Evolutionary conservation across 306 rosid species (phyloP).

Genomic region (Quercus robur): DNA sequence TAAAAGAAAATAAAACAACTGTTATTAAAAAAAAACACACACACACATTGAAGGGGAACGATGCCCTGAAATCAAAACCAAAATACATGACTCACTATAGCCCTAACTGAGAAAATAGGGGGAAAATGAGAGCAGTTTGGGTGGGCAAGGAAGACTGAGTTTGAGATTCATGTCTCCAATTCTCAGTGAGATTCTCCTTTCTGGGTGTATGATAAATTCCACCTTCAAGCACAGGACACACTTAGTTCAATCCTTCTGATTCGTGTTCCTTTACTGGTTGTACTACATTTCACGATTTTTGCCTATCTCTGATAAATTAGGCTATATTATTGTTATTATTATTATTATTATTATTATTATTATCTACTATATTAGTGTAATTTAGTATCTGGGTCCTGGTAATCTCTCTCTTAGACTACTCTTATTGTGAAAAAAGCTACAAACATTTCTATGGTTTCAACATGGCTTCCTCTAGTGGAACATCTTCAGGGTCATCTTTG

Average conservation of each 20-base stretch:
- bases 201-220: constrained; percentile 76
- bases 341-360: not conserved
- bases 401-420: not conserved
- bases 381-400: not conserved
- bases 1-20: too few species aligned
- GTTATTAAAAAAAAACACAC: too few species aligned
- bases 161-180: constrained; percentile 86
- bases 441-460: too few species aligned
- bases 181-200: constrained; percentile 87
- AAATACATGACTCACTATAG: too few species aligned
- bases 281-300: constrained; percentile 63
- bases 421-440: not conserved
- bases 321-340: not conserved
- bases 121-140: too few species aligned
- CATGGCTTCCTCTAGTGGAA: constrained; percentile 66
- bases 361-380: not conserved
- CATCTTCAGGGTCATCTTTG: constrained; percentile 40
- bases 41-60: too few species aligned
- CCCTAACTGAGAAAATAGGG: too few species aligned
- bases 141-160: not conserved
- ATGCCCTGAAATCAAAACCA: too few species aligned
- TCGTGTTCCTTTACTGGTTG: constrained; percentile 89
- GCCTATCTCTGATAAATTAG: not conserved
- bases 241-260: constrained; percentile 85
- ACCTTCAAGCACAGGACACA: constrained; percentile 76